Evolutionary conservation across 2,329 filamentous ascomycete genomes (phyloP).

Genomic region (Sclerotiophoma versabilis): DNA sequence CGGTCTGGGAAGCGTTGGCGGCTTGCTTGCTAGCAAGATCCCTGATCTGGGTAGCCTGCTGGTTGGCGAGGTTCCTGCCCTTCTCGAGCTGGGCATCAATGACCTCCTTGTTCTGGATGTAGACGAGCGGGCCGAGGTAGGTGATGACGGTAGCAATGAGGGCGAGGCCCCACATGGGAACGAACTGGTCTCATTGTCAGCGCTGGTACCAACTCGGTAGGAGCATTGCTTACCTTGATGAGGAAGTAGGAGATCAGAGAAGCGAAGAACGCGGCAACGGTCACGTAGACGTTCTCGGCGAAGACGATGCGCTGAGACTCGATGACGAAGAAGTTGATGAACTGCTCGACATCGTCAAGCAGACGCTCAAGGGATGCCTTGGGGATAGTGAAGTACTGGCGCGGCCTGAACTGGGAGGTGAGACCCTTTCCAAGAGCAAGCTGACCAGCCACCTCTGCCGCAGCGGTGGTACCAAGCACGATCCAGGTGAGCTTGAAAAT

Average conservation of each 20-base stretch:
- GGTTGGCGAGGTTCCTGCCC: conserved; percentile 60
- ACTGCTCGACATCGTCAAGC: conserved; percentile 68
- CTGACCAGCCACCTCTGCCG: conserved; percentile 64
- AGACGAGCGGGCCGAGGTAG: conserved; percentile 68
- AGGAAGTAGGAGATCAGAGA: conserved; percentile 68
- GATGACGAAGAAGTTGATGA: conserved; percentile 73
- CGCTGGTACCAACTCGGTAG: too few relatives aligned
- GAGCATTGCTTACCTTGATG: conserved; percentile 55
- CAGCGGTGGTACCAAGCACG: conserved; percentile 65
- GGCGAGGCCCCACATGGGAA: conserved; percentile 70
- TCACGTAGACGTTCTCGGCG: conserved; percentile 69
- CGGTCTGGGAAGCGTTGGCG: conserved; percentile 62
- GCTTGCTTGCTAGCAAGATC: conserved; percentile 67
- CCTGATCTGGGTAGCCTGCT: conserved; percentile 67
- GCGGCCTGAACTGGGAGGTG: conserved; percentile 66
- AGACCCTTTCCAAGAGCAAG: conserved; percentile 64
- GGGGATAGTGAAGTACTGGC: conserved; percentile 70
- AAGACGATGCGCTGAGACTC: conserved; percentile 72
- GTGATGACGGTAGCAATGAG: conserved; percentile 63
- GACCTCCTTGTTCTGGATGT: conserved; percentile 69
- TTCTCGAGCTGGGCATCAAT: conserved; percentile 68
- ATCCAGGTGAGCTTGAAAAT: conserved; percentile 67
- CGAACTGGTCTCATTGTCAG: conserved; percentile 46
- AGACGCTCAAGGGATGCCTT: conserved; percentile 68
- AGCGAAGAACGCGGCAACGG: conserved; percentile 65